Evolutionary conservation across 169 alveolate genomes (phyloP), one percentile per base, ranked within the genome.

Genomic region (Eimeria zaria): DNA sequence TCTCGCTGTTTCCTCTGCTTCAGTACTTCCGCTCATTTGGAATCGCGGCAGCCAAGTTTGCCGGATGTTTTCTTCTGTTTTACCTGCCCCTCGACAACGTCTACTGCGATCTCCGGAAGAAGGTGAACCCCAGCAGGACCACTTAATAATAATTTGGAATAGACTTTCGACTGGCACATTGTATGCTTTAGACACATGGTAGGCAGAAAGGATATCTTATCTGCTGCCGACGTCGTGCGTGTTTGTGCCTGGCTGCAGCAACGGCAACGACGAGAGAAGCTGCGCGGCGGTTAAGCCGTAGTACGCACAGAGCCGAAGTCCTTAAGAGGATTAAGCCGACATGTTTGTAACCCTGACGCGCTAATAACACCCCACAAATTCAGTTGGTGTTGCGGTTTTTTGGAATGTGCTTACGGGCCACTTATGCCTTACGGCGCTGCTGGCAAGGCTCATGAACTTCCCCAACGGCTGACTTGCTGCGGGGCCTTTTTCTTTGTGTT

Each of bases 21-120:
- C 92, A 85, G 92, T 85, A 85, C 41, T 20, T 85, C 76, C 46
- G 44, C 9, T 58, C 92, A 39, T 85, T 85, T 69, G 92, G 80
- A 53, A 85, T 85, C 16, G 92, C 81, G 39, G 92, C 92, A 27
- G 92, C 92, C 14, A 85, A 85, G 60, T 41, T 85, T 60, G 60
- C 58, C 22, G 92, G 92, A 12, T 55, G 92, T 62, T 85, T 85
- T 30, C 92, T 85, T 27, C 78, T 85, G 53, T 85, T 85, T 30
- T 85, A 85, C 48, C 44, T 85, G 44, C 92, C 92, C 48, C 92
- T 85, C 80, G 92, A 85, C 58, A 60, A 60, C 30, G 80, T 85
- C 4, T 85, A 85, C 78, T 85, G 92, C 92, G 44, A 85, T 60
- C 92, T 85, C 46, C 80, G 92, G 53, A 85, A 85, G 60, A 85